Conservation (phyloP, 148 eudicot genomes). For the Simmondsia chinensis region DNA sequence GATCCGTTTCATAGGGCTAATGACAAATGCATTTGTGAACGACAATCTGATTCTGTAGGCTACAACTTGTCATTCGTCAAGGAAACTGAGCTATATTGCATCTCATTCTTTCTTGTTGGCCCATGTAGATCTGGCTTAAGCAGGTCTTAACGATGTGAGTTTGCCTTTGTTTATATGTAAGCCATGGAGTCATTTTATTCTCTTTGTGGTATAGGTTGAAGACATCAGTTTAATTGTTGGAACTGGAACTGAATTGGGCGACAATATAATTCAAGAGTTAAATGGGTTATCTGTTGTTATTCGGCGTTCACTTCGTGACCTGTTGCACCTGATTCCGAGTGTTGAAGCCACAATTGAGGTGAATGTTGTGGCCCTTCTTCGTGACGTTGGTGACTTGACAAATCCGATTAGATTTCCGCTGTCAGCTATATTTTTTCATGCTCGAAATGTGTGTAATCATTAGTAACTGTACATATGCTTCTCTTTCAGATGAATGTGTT, state of each 20-base stretch:
- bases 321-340: conserved; percentile 72
- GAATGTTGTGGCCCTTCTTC: neutral
- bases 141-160: too few relatives aligned
- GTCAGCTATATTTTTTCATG: too few relatives aligned
- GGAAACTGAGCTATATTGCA: too few relatives aligned
- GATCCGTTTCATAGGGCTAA: too few relatives aligned
- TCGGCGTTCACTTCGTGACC: conserved; percentile 81
- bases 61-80: too few relatives aligned
- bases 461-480: too few relatives aligned
- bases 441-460: too few relatives aligned
- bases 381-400: neutral
- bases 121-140: too few relatives aligned
- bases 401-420: neutral
- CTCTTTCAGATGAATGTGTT: conserved; percentile 70
- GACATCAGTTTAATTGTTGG: conserved; percentile 86
- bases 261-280: conserved; percentile 83
- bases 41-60: too few relatives aligned
- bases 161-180: too few relatives aligned
- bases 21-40: too few relatives aligned
- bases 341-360: conserved; percentile 72
- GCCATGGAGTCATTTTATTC: neutral
- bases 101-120: too few relatives aligned
- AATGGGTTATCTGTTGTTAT: conserved; percentile 68
- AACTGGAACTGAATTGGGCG: conserved; percentile 63
- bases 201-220: conserved; percentile 53